Evolutionary conservation across 2,329 filamentous ascomycete species (phyloP), one percentile per base, ranked within the genome.

Genomic region (Dothideomycetes sp.): DNA sequence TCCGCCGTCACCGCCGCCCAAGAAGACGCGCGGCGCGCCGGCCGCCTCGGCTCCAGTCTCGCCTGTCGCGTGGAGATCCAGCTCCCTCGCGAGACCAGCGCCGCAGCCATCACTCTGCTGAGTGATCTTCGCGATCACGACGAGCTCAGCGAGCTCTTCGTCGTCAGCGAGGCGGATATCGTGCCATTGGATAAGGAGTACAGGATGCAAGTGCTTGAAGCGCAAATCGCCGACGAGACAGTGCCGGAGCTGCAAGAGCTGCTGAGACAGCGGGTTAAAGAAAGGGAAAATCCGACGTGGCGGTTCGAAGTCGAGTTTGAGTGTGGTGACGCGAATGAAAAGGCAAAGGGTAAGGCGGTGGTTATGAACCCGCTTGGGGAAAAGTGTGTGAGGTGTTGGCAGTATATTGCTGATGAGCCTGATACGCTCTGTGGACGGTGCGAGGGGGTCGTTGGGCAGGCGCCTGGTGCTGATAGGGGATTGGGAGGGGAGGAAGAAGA

Each of bases 321-420:
- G 31, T 46, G 64, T 7, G 43, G 46, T 15, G 37, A 54, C 2
- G 45, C 42, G 8, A 40, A 44, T 11, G 43, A 43, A 14, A 42
- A 24, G 39, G 58, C 52, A 16, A 47, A 51, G 30, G 49, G 44
- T 11, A 40, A 29, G 11, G 50, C 45, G n/a, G 24, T 48, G 5
- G 53, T 63, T 0, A 44, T 58, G 35, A 62, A 70, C 8, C 70
- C 78, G 0, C 57, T 58, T 11, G 60, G 64, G 10, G 62, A 69
- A 34, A 98, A 96, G 60, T 98, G 91, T 57, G 70, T 75, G 1
- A 71, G 91, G 37, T 98, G 91, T 63, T 98, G 91, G 91, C 76
- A 82, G 45, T 94, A 85, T 58, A 70, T 82, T 17, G 79, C 82
- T n/a, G 65, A 72, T 10, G 61, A 62, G 35, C 70, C 80, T 49